Conservation (phyloP, 192 early-diverging fungal genomes). For the Chytriomyces hyalinus region DNA sequence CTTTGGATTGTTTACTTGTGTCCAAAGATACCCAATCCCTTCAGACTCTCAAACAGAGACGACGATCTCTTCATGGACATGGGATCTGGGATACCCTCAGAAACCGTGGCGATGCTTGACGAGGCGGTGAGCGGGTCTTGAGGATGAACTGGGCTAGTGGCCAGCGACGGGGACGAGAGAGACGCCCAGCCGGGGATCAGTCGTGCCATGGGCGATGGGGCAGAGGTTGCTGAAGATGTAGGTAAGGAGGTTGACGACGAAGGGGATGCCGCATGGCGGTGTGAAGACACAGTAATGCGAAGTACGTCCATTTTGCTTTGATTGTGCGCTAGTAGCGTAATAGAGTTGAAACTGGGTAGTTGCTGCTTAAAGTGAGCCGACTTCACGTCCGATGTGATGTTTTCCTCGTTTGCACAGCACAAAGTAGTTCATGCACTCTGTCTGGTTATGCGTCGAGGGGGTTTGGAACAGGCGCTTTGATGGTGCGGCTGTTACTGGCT, state of each 20-base stretch:
- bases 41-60: constrained; percentile 10
- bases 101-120: not conserved
- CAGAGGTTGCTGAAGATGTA: not conserved
- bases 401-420: not conserved
- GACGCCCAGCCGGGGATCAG: constrained; percentile 6
- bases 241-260: not conserved
- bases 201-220: not conserved
- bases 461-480: too few relatives aligned
- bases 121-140: not conserved
- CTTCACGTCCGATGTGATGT: constrained; percentile 13
- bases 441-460: too few relatives aligned
- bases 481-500: too few relatives aligned
- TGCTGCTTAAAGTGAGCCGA: not conserved
- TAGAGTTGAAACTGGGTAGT: not conserved
- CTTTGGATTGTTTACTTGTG: not conserved
- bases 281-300: constrained; percentile 13
- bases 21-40: constrained; percentile 15
- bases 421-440: constrained; percentile 18
- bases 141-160: not conserved
- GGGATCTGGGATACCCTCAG: not conserved
- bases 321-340: too few relatives aligned
- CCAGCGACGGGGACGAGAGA: not conserved
- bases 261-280: not conserved
- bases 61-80: not conserved
- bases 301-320: constrained; percentile 6